Evolutionary conservation across 2,329 filamentous ascomycete genomes (phyloP), one percentile per base, ranked within the genome.

Genomic region (Pseudogymnoascus sp.): DNA sequence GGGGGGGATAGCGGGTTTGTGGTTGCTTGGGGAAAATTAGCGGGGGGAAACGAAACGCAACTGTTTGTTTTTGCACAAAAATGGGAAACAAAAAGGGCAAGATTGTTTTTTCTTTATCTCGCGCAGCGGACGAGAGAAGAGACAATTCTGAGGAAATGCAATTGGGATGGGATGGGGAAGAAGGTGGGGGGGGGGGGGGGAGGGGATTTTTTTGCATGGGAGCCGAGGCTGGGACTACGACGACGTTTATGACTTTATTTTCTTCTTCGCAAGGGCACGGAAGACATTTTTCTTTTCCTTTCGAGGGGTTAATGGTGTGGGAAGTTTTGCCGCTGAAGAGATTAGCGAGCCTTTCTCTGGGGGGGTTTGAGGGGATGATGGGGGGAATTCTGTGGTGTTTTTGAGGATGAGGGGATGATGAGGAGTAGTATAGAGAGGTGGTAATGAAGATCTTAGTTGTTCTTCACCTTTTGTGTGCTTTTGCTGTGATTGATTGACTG

Each of bases 391-490:
- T 35, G 33, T 35, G 21, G 21, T 50, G 42, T n/a, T n/a, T 47
- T 26, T 50, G 47, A 53, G 47, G 47, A 53, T 31, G 47, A 53
- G 24, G 26, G 47, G 47, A 31, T 53, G 26, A 33, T 29, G n/a
- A n/a, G n/a, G n/a, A 53, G 47, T 53, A 53, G 47, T 61, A 61
- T 61, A 42, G 59, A 42, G 33, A 61, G 26, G 31, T 33, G 56
- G 56, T 61, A 38, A 44, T 53, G 40, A 33, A 42, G 59, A 38
- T n/a, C 33, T 63, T 63, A 16, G 16, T 40, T 59, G 59, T 61
- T 62, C 29, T 40, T 62, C 61, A 40, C 31, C n/a, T 26, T 62
- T 47, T 29, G 37, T 24, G 7, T 50, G 59, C 19, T 19, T 37
- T 47, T 4, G 4, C 10, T 31, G 24, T 50, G 44, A 50, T 42